Base-by-base conservation (phyloP, 2,329 filamentous ascomycete species). In the Fusarium longipes region DNA sequence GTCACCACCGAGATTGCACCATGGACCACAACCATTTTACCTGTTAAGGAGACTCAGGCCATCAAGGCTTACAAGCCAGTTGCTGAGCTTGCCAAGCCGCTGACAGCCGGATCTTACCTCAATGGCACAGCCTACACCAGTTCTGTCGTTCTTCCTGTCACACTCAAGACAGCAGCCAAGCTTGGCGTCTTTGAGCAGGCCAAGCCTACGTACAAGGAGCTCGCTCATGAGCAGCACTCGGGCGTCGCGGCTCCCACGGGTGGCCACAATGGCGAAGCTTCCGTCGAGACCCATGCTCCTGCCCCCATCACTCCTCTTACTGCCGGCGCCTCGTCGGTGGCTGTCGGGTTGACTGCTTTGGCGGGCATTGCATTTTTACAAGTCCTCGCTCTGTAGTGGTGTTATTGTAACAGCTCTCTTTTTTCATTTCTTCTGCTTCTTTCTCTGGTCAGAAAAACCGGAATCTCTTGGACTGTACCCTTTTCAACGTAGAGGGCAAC, bases 291-390 rank as follows among this genome's bases (percentile, higher is more conserved):
- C 10, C 55, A 65, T 20, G 42, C 20, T 24, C 47, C 50, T 18
- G 63, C 52, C n/a, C 73, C 76, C 56, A 73, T 74, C 69, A 72
- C 75, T 48, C 77, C 79, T 67, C 78, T 81, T 68, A 83, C 82
- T 22, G 84, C 81, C 63, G 84, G 83, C 73, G 85, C 84, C 58
- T 76, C 76, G 20, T 68, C 62, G 17, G 40, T 77, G 39, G 63
- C 60, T 6, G 60, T 71, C 17, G 67, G 77, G 18, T 36, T 78
- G 49, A 42, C 70, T 17, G 73, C 70, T 17, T 33, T 77, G 56
- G 51, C 71, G 11, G 73, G 72, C 38, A 56, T 73, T 50, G 63
- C 72, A 36, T 70, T 71, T 45, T 49, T 73, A 30, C 75, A 77
- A 61, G 51, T 74, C 33, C 42, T 77, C 56, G 67, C 57, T 56